Conservation (phyloP, 2,329 filamentous ascomycete genomes). For the Colletotrichum magnum region DNA sequence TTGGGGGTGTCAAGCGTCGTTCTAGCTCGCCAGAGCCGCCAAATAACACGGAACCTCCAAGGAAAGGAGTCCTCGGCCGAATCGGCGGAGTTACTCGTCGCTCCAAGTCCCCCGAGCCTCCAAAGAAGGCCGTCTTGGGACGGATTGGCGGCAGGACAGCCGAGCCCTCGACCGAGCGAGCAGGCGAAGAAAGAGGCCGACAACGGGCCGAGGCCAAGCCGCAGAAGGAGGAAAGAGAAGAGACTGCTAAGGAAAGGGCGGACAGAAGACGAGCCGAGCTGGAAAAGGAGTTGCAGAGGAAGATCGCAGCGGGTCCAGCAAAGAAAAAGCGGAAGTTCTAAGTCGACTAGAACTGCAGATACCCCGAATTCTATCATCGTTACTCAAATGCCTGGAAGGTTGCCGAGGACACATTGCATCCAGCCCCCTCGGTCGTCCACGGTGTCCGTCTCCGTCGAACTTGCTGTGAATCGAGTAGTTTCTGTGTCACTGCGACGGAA, state of each 20-base stretch:
- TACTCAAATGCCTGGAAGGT: not conserved
- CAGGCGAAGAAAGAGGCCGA: conserved; percentile 22
- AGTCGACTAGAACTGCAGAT: not conserved
- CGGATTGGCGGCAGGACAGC: conserved; percentile 48
- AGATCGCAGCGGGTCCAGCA: conserved; percentile 62
- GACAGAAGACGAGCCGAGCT: conserved; percentile 67
- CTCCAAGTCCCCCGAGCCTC: conserved; percentile 32
- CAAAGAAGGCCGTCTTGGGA: conserved; percentile 47
- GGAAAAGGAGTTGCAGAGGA: conserved; percentile 64
- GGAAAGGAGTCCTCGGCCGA: conserved; percentile 54
- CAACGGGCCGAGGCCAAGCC: conserved; percentile 43
- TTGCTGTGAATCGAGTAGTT: not conserved
- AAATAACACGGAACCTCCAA: conserved; percentile 45
- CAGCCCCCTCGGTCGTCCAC: not conserved
- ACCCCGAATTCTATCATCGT: not conserved
- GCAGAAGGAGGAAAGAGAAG: conserved; percentile 55
- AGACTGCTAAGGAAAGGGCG: conserved; percentile 62
- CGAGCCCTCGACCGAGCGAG: conserved; percentile 11
- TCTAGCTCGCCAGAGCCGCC: conserved; percentile 22
- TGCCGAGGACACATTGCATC: not conserved
- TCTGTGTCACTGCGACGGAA: too few species aligned
- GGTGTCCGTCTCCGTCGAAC: not conserved
- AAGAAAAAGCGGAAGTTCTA: conserved; percentile 72
- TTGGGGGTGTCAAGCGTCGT: conserved; percentile 1
- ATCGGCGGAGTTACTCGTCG: conserved; percentile 54